These are phyloP conservation scores for Trypanosoma brucei DNA, from an alignment of 208 protist genomes.

Conservation along the genomic window DNA sequence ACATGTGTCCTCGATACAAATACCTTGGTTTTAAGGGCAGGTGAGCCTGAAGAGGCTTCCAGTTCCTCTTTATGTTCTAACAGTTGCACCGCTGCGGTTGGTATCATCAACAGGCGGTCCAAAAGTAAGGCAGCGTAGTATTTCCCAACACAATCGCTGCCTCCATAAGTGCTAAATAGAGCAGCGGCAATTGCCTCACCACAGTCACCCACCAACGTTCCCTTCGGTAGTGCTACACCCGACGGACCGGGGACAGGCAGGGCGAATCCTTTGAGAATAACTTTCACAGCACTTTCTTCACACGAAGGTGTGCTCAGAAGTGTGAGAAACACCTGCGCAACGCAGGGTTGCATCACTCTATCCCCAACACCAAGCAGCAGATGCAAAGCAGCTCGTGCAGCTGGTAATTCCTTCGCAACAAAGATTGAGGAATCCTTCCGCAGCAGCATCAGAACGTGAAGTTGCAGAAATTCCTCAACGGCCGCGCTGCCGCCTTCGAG, in stretches of 20 bases:
- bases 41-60: too few species aligned
- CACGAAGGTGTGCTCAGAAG: constrained; percentile 28
- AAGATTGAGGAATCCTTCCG: neutral
- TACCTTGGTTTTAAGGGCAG: too few species aligned
- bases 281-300: constrained; percentile 8
- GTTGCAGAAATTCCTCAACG: constrained; percentile 44
- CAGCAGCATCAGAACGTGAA: constrained; percentile 25
- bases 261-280: constrained; percentile 21
- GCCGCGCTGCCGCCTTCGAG: constrained; percentile 29
- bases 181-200: constrained; percentile 18
- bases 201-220: constrained; percentile 17
- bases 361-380: constrained; percentile 52
- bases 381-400: constrained; percentile 44
- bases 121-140: constrained; percentile 76
- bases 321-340: constrained; percentile 39
- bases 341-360: constrained; percentile 41
- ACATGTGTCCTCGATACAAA: neutral
- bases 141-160: constrained; percentile 22
- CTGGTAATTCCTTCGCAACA: constrained; percentile 24
- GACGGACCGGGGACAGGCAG: constrained; percentile 10
- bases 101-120: constrained; percentile 29
- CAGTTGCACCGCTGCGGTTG: constrained; percentile 23
- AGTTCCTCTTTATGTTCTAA: constrained; percentile 3
- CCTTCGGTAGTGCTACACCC: constrained; percentile 7
- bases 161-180: constrained; percentile 13